A percentile compares a stretch with the other conserved stretches of the same genome.
Conservation (phyloP, 192 early-diverging fungal genomes). For the Jimgerdemannia flammicorona region DNA sequence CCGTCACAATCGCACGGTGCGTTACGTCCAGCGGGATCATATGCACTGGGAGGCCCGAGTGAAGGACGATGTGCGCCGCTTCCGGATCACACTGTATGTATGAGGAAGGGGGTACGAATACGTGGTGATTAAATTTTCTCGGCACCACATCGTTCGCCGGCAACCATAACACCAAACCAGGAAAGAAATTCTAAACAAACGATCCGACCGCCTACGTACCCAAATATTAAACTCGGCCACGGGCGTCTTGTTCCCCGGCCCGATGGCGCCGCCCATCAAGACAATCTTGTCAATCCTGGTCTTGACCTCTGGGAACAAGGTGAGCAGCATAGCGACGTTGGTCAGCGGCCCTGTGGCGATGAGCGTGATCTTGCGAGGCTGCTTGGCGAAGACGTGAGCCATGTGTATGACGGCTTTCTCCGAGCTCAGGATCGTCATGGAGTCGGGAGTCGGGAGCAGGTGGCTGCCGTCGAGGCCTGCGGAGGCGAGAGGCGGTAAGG, state of each 20-base stretch:
- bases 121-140: too few relatives aligned
- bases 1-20: constrained; percentile 9
- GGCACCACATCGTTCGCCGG: background rate
- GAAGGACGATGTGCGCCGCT: constrained; percentile 15
- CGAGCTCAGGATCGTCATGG: background rate
- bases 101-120: background rate
- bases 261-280: constrained; percentile 40
- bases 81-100: constrained; percentile 12
- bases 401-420: constrained; percentile 17
- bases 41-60: constrained; percentile 6
- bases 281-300: constrained; percentile 30
- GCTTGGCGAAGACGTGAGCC: constrained; percentile 8
- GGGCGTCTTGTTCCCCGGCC: constrained; percentile 8
- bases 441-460: constrained; percentile 5
- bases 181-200: background rate
- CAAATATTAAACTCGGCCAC: constrained; percentile 19
- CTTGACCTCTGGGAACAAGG: constrained; percentile 33
- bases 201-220: background rate
- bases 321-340: constrained; percentile 42
- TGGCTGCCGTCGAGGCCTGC: constrained; percentile 13
- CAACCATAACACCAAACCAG: background rate
- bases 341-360: constrained; percentile 41
- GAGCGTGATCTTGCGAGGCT: constrained; percentile 24
- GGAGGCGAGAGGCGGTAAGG: background rate
- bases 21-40: constrained; percentile 21